These are phyloP conservation scores for Nannochloris sp. DNA, from an alignment of 139 green algal genomes.

Conservation along the genomic window DNA sequence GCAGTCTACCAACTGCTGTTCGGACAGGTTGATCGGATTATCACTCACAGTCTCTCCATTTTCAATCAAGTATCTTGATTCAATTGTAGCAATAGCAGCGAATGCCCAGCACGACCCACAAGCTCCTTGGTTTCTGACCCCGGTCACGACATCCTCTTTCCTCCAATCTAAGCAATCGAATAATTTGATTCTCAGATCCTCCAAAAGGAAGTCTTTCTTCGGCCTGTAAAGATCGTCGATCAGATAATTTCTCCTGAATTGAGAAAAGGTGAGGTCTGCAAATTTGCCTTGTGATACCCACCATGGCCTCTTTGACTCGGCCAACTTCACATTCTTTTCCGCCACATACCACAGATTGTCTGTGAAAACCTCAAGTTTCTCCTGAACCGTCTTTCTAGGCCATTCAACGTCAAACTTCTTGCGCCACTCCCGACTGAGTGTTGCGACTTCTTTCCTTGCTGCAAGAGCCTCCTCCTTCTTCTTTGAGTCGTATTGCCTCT, in stretches of 20 bases:
- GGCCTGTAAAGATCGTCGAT: not conserved
- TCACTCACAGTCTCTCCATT: not conserved
- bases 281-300: not conserved
- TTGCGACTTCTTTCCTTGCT: not conserved
- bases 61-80: constrained; percentile 18
- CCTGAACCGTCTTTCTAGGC: not conserved
- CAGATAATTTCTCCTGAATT: not conserved
- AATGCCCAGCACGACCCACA: constrained; percentile 27
- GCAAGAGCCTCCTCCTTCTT: not conserved
- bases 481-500: not conserved
- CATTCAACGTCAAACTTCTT: not conserved
- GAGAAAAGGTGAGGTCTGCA: not conserved
- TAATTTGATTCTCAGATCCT: not conserved
- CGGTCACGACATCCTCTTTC: not conserved
- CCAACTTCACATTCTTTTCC: not conserved
- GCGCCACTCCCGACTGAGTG: not conserved
- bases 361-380: not conserved
- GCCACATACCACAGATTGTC: not conserved
- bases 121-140: not conserved
- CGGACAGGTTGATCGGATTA: constrained; percentile 2
- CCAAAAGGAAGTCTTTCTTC: not conserved
- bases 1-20: constrained; percentile 18
- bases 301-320: not conserved
- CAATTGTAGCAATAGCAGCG: constrained; percentile 9
- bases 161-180: not conserved